Evolutionary conservation across 208 protist genomes (phyloP).

Genomic region (Spongospora subterranea): DNA sequence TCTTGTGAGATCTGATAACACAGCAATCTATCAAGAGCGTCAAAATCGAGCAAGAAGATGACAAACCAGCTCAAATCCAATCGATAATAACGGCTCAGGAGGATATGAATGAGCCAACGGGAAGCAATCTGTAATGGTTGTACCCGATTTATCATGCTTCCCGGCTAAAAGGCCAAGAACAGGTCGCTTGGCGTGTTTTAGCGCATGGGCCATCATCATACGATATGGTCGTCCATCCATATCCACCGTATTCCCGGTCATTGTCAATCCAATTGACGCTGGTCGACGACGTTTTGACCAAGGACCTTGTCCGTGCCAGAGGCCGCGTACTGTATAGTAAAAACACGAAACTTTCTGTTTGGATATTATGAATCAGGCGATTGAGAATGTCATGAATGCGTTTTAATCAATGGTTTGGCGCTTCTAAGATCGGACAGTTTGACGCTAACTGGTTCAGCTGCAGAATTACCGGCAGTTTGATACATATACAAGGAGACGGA

Average conservation of each 20-base stretch:
- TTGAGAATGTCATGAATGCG: too few species aligned
- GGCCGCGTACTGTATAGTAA: too few species aligned
- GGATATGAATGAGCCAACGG: conserved; percentile 14
- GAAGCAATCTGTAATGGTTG: neutral
- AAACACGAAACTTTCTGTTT: too few species aligned
- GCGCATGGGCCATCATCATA: neutral
- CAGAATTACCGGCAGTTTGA: too few species aligned
- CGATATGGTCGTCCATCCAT: conserved; percentile 30
- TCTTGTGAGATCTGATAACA: too few species aligned
- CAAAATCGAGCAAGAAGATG: neutral
- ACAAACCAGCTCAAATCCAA: conserved; percentile 1
- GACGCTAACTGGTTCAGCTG: too few species aligned
- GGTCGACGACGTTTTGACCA: too few species aligned
- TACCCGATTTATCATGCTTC: neutral
- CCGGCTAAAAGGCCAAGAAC: conserved; percentile 11
- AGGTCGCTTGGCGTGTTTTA: neutral
- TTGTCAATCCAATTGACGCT: too few species aligned
- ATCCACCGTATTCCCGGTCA: neutral
- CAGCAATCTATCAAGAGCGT: neutral
- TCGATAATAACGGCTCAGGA: neutral
- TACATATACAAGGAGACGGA: conserved; percentile 6
- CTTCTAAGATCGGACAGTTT: too few species aligned
- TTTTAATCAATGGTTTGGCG: too few species aligned
- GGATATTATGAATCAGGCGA: too few species aligned
- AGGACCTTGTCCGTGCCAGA: too few species aligned